Evolutionary conservation across 805 yeast genomes (phyloP), one percentile per base, ranked within the genome.

Genomic region (Myxozyma vanderwaltii): DNA sequence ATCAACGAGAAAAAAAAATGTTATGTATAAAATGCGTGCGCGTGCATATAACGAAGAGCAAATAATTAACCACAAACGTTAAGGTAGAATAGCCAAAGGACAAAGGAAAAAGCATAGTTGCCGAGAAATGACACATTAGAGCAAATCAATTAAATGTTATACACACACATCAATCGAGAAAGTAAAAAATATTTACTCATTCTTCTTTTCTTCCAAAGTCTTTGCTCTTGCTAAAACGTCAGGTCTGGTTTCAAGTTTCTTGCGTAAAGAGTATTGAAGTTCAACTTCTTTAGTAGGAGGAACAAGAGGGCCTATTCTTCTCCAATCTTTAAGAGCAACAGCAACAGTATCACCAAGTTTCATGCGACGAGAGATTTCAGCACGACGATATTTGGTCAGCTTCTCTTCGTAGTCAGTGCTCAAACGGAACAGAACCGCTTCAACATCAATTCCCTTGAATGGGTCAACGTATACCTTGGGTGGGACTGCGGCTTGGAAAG

Each of bases 341-440:
- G 61, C 65, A 31, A 62, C 63, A 29, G 65, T 62, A 33, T 62
- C 65, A 43, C 65, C 65, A 7, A 55, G 50, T 40, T 62, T 62
- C 65, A 62, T 62, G 29, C 65, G 63, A 1, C 65, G 60, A 31
- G 64, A 55, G 19, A 62, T 62, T 41, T 62, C 65, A 8, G 65
- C 61, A 3, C 64, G 61, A 6, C 65, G 58, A 33, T 52, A 51
- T 31, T 59, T 51, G 6, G 64, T 51, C 31, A 62, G 41, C 31
- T 60, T 33, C 31, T 44, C 60, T 24, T 62, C 65, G 49, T 62
- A 62, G 40, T 60, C 61, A 6, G 65, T 60, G 13, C 64, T 60
- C 10, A 62, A 53, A 10, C 53, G 47, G 56, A 60, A 55, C 17
- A 59, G 33, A 12, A 62, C 56, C 24, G 56, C 43, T 6, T 62